Percentiles rank a stretch among this genome's conserved stretches.
phyloP scores from a whole-genome alignment of 148 eudicot species.

The Amaranthus hypochondriacus region DNA sequence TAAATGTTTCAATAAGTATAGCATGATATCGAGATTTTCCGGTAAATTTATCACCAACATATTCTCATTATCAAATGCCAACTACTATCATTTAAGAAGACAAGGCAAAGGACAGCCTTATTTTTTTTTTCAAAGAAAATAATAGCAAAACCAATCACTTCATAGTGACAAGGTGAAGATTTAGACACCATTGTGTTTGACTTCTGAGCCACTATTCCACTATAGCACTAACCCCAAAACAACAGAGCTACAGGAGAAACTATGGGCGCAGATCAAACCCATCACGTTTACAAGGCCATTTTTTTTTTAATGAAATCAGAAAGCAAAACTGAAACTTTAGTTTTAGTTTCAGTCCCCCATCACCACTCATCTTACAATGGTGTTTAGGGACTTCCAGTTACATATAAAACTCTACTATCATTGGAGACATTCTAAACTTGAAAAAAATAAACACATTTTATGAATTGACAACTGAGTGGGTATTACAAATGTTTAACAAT shows the following conservation, averaged over 20 bases:
- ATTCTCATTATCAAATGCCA: neutral
- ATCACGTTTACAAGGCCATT: too few species aligned
- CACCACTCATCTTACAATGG: too few species aligned
- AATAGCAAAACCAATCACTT: neutral
- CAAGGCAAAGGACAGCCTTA: neutral
- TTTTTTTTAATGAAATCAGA: too few species aligned
- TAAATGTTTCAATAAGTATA: neutral
- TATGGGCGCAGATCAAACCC: neutral
- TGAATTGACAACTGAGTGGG: too few species aligned
- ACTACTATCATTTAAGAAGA: neutral
- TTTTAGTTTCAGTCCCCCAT: too few species aligned
- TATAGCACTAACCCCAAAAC: neutral
- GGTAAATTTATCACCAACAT: neutral
- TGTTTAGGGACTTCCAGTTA: too few species aligned
- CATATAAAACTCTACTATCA: too few species aligned
- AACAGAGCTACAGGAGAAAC: neutral
- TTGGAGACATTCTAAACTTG: too few species aligned
- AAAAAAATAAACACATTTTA: too few species aligned
- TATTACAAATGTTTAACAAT: too few species aligned
- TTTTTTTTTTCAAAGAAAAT: neutral
- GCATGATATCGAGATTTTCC: neutral
- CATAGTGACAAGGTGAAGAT: neutral
- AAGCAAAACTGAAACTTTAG: too few species aligned
- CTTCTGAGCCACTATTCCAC: neutral
- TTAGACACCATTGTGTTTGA: neutral